Evolutionary conservation across 768 basidiomycete genomes (phyloP).

Genomic region (Suillus alpinus): DNA sequence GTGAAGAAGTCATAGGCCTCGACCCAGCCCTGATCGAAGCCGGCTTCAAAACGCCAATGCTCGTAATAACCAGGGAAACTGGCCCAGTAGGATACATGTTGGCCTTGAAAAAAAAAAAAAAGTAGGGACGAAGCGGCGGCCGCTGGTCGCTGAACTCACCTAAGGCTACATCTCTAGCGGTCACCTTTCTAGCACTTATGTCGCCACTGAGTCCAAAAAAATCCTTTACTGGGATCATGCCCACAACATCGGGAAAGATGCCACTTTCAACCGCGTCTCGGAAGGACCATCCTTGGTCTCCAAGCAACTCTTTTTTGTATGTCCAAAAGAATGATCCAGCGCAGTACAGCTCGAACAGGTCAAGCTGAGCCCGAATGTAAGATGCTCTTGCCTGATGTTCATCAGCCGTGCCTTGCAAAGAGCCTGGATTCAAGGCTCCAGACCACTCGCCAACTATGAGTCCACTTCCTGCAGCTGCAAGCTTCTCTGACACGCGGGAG

Average conservation of each 20-base stretch:
- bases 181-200: conserved; percentile 26
- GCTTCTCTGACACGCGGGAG: conserved; percentile 34
- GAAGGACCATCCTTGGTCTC: conserved; percentile 76
- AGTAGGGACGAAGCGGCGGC: conserved; percentile 15
- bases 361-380: conserved; percentile 64
- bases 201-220: conserved; percentile 17
- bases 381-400: conserved; percentile 40
- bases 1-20: conserved; percentile 59
- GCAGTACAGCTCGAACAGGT: conserved; percentile 58
- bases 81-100: conserved; percentile 41
- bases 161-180: conserved; percentile 28
- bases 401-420: conserved; percentile 45
- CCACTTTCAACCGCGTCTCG: conserved; percentile 60
- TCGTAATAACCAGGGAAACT: conserved; percentile 56
- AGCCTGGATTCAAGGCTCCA: conserved; percentile 67
- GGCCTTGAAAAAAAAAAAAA: conserved; percentile 24
- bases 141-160: conserved; percentile 21
- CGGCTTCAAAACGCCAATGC: conserved; percentile 65
- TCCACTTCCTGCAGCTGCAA: conserved; percentile 41
- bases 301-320: conserved; percentile 62
- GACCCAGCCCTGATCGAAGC: conserved; percentile 70
- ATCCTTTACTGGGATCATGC: conserved; percentile 32
- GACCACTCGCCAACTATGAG: conserved; percentile 80
- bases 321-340: conserved; percentile 88
- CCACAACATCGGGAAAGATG: conserved; percentile 56